Evolutionary conservation across 78 protist species (phyloP).

Genomic region (Emiliania huxleyi): DNA sequence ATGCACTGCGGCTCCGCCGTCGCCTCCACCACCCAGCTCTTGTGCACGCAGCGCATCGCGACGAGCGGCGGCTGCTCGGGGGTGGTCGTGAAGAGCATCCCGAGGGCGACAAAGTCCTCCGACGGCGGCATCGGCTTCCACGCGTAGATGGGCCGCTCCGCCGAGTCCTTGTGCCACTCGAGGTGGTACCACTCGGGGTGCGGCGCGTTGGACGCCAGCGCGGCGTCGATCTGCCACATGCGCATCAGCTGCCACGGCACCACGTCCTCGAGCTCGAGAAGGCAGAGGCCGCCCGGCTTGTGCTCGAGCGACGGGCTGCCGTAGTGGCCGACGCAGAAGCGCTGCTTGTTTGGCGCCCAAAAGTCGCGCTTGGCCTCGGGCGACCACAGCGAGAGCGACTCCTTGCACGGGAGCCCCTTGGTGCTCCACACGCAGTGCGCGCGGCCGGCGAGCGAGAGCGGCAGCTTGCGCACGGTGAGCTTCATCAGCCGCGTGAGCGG

Average conservation of each 20-base stretch:
- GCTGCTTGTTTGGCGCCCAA: background rate
- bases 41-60: slow-evolving; percentile 21
- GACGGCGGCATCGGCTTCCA: slow-evolving; percentile 37
- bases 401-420: background rate
- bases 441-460: background rate
- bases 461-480: background rate
- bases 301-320: background rate
- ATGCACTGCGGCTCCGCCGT: background rate
- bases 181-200: background rate
- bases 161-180: background rate
- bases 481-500: background rate
- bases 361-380: background rate
- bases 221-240: background rate
- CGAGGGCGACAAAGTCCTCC: slow-evolving; percentile 14
- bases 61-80: background rate
- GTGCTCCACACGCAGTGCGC: background rate
- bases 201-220: background rate
- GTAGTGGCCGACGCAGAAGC: background rate
- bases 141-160: background rate
- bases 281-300: background rate
- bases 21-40: background rate
- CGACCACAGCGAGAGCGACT: background rate
- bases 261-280: background rate
- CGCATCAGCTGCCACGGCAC: background rate
- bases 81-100: slow-evolving; percentile 18